Conservation (phyloP, 208 protist species). For the Leishmania martiniquensis region DNA sequence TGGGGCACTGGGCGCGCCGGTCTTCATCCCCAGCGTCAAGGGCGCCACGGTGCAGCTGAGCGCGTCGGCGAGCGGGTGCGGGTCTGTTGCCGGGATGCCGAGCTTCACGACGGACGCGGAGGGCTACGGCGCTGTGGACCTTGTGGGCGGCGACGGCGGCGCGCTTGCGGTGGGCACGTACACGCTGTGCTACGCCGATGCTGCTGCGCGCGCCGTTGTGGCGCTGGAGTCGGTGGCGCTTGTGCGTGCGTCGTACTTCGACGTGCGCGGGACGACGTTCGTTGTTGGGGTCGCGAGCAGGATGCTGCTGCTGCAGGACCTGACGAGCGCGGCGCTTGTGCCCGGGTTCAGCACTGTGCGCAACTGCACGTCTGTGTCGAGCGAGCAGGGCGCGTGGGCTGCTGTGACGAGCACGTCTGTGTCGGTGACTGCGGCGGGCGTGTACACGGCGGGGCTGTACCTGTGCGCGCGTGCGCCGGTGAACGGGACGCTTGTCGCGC, state of each 20-base stretch:
- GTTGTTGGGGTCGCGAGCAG: conserved; percentile 48
- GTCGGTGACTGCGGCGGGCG: conserved; percentile 34
- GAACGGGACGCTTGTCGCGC: conserved; percentile 44
- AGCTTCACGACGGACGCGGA: conserved; percentile 53
- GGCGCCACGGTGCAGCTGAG: conserved; percentile 49
- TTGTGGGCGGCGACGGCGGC: conserved; percentile 21
- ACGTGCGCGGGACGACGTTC: conserved; percentile 45
- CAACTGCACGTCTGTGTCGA: conserved; percentile 31
- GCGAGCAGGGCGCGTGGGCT: conserved; percentile 49
- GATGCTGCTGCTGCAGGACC: conserved; percentile 49
- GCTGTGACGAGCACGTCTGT: conserved; percentile 31
- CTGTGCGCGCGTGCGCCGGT: conserved; percentile 48
- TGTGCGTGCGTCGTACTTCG: conserved; percentile 44
- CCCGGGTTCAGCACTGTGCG: conserved; percentile 52
- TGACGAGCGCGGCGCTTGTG: conserved; percentile 36
- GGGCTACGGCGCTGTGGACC: conserved; percentile 43
- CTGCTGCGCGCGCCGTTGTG: not conserved
- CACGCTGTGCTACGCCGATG: conserved; percentile 47
- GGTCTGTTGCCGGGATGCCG: conserved; percentile 24
- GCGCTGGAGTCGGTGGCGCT: conserved; percentile 42
- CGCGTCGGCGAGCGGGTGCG: conserved; percentile 27
- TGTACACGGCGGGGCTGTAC: conserved; percentile 28
- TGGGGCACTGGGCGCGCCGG: conserved; percentile 25
- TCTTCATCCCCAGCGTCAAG: conserved; percentile 55
- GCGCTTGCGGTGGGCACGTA: conserved; percentile 48